Evolutionary conservation across 1,284 basidiomycete genomes (phyloP).

Genomic region (Cerioporus squamosus): DNA sequence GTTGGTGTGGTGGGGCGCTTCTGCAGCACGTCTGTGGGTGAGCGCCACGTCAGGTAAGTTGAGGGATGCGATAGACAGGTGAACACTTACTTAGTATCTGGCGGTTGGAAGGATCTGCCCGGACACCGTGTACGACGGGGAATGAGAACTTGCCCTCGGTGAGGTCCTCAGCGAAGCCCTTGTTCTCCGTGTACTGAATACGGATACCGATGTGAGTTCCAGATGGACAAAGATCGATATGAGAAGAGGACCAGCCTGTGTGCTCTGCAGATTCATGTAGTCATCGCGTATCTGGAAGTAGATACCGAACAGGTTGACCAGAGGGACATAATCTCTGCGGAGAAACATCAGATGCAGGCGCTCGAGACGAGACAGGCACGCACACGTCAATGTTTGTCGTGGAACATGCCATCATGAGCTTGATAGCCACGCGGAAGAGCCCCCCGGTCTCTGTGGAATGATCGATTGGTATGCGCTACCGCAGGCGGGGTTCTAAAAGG

Average conservation of each 20-base stretch:
- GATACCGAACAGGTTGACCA: constrained; percentile 94
- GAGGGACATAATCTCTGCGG: constrained; percentile 83
- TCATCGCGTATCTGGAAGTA: constrained; percentile 98
- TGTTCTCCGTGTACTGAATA: constrained; percentile 85
- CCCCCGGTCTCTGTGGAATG: constrained; percentile 86
- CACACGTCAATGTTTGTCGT: constrained; percentile 68
- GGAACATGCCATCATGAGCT: constrained; percentile 93
- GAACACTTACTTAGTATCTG: constrained; percentile 79
- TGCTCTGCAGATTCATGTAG: constrained; percentile 93
- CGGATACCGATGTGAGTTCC: too few relatives aligned
- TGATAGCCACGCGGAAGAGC: constrained; percentile 90
- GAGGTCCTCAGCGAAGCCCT: constrained; percentile 94
- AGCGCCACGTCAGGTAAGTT: not conserved
- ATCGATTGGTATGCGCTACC: not conserved
- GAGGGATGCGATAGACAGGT: too few relatives aligned
- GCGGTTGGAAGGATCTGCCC: constrained; percentile 73
- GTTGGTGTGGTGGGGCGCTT: constrained; percentile 84
- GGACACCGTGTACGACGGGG: constrained; percentile 89
- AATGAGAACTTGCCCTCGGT: constrained; percentile 98
- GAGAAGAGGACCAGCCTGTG: constrained; percentile 54
- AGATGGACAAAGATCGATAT: not conserved
- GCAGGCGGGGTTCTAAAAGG: not conserved
- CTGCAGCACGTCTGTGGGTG: constrained; percentile 77
- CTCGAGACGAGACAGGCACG: not conserved
- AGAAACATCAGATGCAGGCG: not conserved